Evolutionary conservation across 2,329 filamentous ascomycete species (phyloP).

Genomic region (Cladosporium cucumerinum): DNA sequence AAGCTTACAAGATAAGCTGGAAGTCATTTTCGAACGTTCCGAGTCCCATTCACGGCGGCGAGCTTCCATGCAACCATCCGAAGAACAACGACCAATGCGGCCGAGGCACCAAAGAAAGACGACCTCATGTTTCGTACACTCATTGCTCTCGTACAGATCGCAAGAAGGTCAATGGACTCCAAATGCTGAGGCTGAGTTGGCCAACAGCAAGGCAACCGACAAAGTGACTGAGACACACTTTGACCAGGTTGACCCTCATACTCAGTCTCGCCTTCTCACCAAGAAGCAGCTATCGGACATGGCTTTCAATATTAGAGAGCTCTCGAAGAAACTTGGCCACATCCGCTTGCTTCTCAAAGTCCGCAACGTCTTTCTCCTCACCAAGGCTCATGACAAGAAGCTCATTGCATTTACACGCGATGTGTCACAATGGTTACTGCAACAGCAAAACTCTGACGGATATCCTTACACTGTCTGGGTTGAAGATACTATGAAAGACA

Average conservation of each 20-base stretch:
- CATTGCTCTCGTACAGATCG: conserved; percentile 45
- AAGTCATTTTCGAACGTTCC: conserved; percentile 58
- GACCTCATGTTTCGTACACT: conserved; percentile 58
- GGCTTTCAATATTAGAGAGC: conserved; percentile 89
- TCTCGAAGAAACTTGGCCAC: conserved; percentile 80
- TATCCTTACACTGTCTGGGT: conserved; percentile 73
- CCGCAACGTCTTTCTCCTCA: conserved; percentile 79
- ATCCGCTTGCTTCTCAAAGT: conserved; percentile 80
- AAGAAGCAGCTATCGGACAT: conserved; percentile 96
- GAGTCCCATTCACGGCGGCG: conserved; percentile 52
- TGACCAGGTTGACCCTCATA: conserved; percentile 35
- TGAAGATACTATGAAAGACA: conserved; percentile 69
- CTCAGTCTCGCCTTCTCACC: conserved; percentile 73
- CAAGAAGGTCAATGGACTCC: conserved; percentile 35
- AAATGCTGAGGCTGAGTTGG: conserved; percentile 25
- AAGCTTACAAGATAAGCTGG: conserved; percentile 29
- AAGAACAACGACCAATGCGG: background rate
- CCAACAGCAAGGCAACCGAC: conserved; percentile 38
- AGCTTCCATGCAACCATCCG: conserved; percentile 48
- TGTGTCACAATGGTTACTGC: conserved; percentile 74
- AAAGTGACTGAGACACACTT: conserved; percentile 39
- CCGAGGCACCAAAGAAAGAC: conserved; percentile 40
- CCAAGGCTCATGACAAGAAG: conserved; percentile 83
- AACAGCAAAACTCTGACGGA: conserved; percentile 58
- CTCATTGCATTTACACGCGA: conserved; percentile 75